Conservation (phyloP, 2,329 filamentous ascomycete genomes). For the Ophiocordyceps camponoti-rufipedis region DNA sequence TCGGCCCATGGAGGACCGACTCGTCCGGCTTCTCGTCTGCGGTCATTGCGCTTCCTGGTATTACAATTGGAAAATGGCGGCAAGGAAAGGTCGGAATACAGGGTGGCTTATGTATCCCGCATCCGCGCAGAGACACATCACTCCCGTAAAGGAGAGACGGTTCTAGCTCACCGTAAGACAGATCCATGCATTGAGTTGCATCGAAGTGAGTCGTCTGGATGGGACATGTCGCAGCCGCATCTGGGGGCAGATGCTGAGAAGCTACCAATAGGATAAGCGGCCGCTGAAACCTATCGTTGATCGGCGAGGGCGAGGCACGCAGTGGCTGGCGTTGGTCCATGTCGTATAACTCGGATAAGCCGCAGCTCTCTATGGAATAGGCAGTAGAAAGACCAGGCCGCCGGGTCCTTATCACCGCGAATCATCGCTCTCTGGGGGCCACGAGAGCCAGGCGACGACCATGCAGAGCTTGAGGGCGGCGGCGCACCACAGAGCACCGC, state of each 20-base stretch:
- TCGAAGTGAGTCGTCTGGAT: neutral
- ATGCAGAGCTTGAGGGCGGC: conserved; percentile 36
- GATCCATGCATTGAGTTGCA: neutral
- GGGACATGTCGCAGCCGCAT: neutral
- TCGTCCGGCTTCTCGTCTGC: neutral
- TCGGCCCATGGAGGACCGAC: neutral
- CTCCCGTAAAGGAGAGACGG: too few relatives aligned
- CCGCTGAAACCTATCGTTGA: neutral
- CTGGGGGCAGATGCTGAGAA: neutral
- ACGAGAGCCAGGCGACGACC: conserved; percentile 39
- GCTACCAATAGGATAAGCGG: neutral
- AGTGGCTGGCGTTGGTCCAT: neutral
- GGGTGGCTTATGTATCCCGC: neutral
- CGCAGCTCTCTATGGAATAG: too few relatives aligned
- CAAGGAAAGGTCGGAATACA: neutral
- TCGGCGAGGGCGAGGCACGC: neutral
- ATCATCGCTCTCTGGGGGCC: conserved; percentile 27
- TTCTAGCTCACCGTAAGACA: neutral
- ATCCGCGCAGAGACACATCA: too few relatives aligned
- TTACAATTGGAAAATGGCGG: too few relatives aligned
- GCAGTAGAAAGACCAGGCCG: too few relatives aligned
- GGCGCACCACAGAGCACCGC: conserved; percentile 41
- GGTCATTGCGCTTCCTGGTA: neutral
- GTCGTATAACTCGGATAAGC: neutral
- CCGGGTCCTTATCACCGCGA: too few relatives aligned